Evolutionary conservation across 2,329 filamentous ascomycete species (phyloP).

Genomic region (Penicillium psychrosexuale): DNA sequence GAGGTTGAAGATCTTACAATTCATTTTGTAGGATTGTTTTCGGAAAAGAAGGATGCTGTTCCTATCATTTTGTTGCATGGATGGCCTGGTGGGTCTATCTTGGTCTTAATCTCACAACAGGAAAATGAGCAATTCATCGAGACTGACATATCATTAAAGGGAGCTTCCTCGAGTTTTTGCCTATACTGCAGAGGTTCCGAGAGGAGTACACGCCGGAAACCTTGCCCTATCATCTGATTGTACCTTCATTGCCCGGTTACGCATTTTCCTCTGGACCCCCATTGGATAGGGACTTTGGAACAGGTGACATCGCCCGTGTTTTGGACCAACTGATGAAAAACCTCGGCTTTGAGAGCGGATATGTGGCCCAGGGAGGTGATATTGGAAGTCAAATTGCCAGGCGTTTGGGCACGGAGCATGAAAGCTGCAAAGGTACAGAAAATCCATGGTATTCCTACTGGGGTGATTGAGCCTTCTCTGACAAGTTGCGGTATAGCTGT

Average conservation of each 20-base stretch:
- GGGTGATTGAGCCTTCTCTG: not conserved
- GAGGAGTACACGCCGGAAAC: slow-evolving; percentile 26
- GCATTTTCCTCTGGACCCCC: slow-evolving; percentile 32
- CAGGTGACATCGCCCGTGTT: slow-evolving; percentile 25
- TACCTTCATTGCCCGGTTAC: slow-evolving; percentile 33
- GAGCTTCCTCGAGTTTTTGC: slow-evolving; percentile 34
- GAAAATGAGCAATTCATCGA: not conserved
- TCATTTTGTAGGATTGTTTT: slow-evolving; percentile 53
- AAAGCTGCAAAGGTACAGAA: slow-evolving; percentile 31
- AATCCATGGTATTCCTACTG: not conserved
- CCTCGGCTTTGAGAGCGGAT: slow-evolving; percentile 30
- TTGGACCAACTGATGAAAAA: slow-evolving; percentile 31
- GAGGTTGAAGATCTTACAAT: slow-evolving; percentile 43
- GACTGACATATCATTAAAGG: slow-evolving; percentile 18
- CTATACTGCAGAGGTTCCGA: slow-evolving; percentile 28
- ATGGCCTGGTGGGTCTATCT: slow-evolving; percentile 29
- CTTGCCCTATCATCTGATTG: slow-evolving; percentile 32
- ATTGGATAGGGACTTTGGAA: slow-evolving; percentile 25
- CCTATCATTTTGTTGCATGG: slow-evolving; percentile 47
- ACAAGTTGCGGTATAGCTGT: slow-evolving; percentile 18
- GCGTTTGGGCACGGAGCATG: slow-evolving; percentile 23
- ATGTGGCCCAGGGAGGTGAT: slow-evolving; percentile 34
- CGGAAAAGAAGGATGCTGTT: slow-evolving; percentile 45
- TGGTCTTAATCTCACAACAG: not conserved
- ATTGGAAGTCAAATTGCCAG: slow-evolving; percentile 29